Evolutionary conservation across 139 green algal species (phyloP), one percentile per base, ranked within the genome.

Genomic region (Volvox africanus): DNA sequence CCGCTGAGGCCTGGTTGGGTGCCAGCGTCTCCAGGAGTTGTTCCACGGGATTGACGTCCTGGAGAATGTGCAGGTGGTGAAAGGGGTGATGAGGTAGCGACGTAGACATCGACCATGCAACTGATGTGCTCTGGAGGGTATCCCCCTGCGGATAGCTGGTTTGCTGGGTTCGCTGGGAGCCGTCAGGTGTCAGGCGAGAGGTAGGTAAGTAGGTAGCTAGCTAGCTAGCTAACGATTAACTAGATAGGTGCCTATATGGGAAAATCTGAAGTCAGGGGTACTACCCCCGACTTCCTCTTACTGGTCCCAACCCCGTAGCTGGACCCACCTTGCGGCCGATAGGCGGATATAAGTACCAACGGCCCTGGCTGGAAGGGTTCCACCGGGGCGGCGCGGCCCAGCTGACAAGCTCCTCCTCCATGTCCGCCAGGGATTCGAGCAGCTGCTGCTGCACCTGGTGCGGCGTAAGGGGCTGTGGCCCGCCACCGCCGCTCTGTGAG

Each of bases 311-410:
- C 44, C 44, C 5, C 44, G 44, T 55, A 14, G 9, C 44, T 14
- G 37, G 14, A 84, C 36, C 11, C 75, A 81, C 85, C 85, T 89
- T 67, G 28, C 69, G 69, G 69, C 85, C 69, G 69, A 89, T 89
- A 71, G 85, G 85, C 85, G 85, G 85, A 68, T 89, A 89, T 17
- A 89, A 16, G 69, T 89, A 82, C 69, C 69, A 89, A 50, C 69
- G 69, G 36, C 85, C 85, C 69, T 89, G 85, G 36, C 50, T 82
- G 69, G 69, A 12, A 0, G 85, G 85, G 17, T 89, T 35, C 85
- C 85, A 89, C 5, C 21, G 6, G 28, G 85, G 69, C 26, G 69
- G 44, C 28, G 69, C 85, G 19, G 85, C 85, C 85, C 85, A 89
- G 69, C 37, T 17, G 13, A 30, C 37, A 11, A 89, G 22, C 36